Conservation (phyloP, 2,329 filamentous ascomycete genomes). For the Aureobasidium sp. region DNA sequence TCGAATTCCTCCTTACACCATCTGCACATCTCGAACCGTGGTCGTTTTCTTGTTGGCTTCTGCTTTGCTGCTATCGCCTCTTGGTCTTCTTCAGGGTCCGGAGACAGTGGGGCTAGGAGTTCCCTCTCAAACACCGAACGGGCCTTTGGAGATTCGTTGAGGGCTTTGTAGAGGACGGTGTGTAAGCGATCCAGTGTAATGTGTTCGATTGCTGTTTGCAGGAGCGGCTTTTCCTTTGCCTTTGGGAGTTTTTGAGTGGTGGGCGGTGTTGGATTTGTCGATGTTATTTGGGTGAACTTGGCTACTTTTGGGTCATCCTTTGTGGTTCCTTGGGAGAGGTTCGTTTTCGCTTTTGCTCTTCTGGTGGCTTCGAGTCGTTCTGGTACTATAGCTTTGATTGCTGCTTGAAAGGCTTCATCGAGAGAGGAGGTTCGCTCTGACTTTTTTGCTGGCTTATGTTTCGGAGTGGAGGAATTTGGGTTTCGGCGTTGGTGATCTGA, state of each 20-base stretch:
- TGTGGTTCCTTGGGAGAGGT: not conserved
- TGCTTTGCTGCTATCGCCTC: not conserved
- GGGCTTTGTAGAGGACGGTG: not conserved
- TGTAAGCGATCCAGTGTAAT: not conserved
- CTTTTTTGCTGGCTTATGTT: not conserved
- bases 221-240: not conserved
- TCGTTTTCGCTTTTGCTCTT: not conserved
- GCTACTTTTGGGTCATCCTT: not conserved
- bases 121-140: not conserved
- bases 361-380: not conserved
- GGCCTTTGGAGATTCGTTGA: not conserved
- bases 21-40: not conserved
- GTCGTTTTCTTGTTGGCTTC: not conserved
- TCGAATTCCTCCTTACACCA: not conserved
- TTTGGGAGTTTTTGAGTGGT: not conserved
- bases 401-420: not conserved
- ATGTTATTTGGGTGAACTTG: not conserved
- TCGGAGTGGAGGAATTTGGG: not conserved
- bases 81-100: not conserved
- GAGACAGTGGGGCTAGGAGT: not conserved
- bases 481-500: not conserved
- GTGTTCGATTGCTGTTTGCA: not conserved
- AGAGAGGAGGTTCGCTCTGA: not conserved
- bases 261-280: not conserved
- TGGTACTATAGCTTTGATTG: not conserved